Evolutionary conservation across 805 yeast species (phyloP).

Genomic region (Zygoascus tannicola): DNA sequence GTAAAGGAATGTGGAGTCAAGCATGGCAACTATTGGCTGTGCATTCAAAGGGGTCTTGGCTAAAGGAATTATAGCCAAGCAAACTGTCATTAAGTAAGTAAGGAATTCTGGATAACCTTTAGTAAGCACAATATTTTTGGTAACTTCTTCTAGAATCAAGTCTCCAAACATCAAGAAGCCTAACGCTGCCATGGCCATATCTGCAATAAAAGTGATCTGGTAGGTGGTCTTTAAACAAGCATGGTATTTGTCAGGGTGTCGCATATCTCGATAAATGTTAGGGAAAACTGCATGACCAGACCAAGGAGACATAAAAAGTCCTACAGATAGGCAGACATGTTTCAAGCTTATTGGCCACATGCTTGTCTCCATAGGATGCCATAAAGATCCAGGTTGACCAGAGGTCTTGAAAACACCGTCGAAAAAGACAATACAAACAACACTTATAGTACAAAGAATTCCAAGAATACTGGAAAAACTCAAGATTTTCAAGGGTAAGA

Average conservation of each 20-base stretch:
- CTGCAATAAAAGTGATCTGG: constrained; percentile 47
- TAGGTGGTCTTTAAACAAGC: constrained; percentile 48
- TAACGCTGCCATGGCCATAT: constrained; percentile 49
- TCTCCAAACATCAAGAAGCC: constrained; percentile 79
- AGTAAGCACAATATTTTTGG: constrained; percentile 61
- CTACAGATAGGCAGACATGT: constrained; percentile 36
- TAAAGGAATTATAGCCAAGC: constrained; percentile 74
- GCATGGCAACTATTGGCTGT: constrained; percentile 66
- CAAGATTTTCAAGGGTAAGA: constrained; percentile 63
- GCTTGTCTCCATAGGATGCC: constrained; percentile 54
- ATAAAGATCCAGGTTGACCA: constrained; percentile 64
- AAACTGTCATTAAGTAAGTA: constrained; percentile 40
- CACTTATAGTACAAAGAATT: constrained; percentile 56
- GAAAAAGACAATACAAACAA: constrained; percentile 46
- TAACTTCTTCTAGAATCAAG: constrained; percentile 57
- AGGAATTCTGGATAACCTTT: constrained; percentile 59
- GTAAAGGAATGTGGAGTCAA: constrained; percentile 41
- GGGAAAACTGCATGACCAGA: constrained; percentile 84
- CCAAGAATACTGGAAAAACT: constrained; percentile 65
- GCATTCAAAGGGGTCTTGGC: constrained; percentile 80
- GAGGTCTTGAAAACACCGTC: constrained; percentile 55
- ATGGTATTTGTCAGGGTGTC: constrained; percentile 55
- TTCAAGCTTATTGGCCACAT: constrained; percentile 55
- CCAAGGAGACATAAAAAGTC: constrained; percentile 49
- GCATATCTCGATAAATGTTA: constrained; percentile 64